phyloP scores from a whole-genome alignment of 139 green algal genomes.

The Haematococcus sp. region DNA sequence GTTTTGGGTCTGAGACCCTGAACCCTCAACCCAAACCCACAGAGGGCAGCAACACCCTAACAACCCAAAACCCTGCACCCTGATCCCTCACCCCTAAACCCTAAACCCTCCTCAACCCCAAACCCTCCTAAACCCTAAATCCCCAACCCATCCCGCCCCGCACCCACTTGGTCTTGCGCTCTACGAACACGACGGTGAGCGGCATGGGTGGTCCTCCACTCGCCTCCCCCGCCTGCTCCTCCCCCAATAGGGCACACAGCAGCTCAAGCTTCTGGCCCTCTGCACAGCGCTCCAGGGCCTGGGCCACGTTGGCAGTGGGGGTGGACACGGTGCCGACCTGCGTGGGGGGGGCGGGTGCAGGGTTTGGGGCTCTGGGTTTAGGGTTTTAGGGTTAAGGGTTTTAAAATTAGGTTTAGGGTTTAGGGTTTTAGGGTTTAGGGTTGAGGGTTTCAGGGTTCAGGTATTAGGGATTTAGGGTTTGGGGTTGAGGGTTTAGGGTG shows the following conservation, averaged over 20 bases:
- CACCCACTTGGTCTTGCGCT: conserved; percentile 80
- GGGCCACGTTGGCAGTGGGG: conserved; percentile 73
- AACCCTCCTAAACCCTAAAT: neutral
- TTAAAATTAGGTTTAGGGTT: too few species aligned
- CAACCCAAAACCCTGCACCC: too few species aligned
- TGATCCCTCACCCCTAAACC: too few species aligned
- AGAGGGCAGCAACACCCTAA: too few species aligned
- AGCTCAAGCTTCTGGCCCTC: conserved; percentile 66
- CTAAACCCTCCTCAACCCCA: neutral
- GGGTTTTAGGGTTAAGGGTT: too few species aligned
- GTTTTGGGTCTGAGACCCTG: too few species aligned
- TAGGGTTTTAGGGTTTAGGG: too few species aligned
- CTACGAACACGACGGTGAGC: conserved; percentile 88
- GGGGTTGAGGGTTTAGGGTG: too few species aligned
- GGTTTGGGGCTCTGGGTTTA: too few species aligned
- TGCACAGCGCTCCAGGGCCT: conserved; percentile 67
- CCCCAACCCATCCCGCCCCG: conserved; percentile 23
- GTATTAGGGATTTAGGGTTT: too few species aligned
- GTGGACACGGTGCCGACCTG: conserved; percentile 67
- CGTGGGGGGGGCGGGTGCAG: neutral
- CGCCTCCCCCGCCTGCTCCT: conserved; percentile 3
- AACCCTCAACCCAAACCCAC: too few species aligned
- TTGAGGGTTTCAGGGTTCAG: too few species aligned
- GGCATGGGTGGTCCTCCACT: conserved; percentile 54
- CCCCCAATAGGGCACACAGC: conserved; percentile 53